Conservation (phyloP, 1,284 basidiomycete species). For the Microbotryum silenes-acaulis region DNA sequence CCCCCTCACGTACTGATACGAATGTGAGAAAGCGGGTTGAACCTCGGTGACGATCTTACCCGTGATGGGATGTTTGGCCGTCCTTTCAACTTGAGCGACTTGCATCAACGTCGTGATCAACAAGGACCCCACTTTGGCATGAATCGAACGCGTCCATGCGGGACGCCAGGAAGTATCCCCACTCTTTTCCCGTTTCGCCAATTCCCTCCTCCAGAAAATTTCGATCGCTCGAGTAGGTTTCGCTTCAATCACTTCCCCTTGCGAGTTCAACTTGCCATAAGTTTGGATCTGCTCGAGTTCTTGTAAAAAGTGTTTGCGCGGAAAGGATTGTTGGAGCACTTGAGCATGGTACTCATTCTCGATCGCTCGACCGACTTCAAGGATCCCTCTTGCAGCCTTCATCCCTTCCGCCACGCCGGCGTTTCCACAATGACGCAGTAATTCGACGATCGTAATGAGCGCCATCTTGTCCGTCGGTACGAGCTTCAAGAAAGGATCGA, state of each 20-base stretch:
- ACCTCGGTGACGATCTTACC: slow-evolving; percentile 54
- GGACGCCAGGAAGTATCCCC: slow-evolving; percentile 52
- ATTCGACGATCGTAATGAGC: slow-evolving; percentile 79
- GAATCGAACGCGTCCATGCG: slow-evolving; percentile 69
- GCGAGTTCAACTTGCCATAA: too few species aligned
- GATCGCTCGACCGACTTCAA: slow-evolving; percentile 74
- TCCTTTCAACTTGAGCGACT: slow-evolving; percentile 67
- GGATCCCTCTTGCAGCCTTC: slow-evolving; percentile 77
- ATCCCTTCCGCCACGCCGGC: slow-evolving; percentile 68
- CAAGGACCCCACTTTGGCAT: slow-evolving; percentile 73
- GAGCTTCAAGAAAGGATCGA: slow-evolving; percentile 63
- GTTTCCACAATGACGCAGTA: slow-evolving; percentile 73
- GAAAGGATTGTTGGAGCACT: slow-evolving; percentile 54
- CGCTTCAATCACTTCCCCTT: not conserved
- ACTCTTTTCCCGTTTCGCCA: slow-evolving; percentile 28
- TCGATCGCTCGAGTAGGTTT: slow-evolving; percentile 39
- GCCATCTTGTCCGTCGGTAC: slow-evolving; percentile 73
- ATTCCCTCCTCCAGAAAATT: slow-evolving; percentile 41
- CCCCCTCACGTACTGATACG: slow-evolving; percentile 88
- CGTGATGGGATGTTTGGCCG: slow-evolving; percentile 51
- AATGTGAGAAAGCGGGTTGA: slow-evolving; percentile 86
- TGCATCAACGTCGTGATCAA: slow-evolving; percentile 78
- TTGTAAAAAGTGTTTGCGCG: slow-evolving; percentile 29
- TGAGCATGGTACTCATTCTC: slow-evolving; percentile 83
- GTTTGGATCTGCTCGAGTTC: slow-evolving; percentile 23